A percentile compares a stretch with the other conserved stretches of the same genome.
phyloP scores from a whole-genome alignment of 306 rosid genomes.

The Casuarina glauca region DNA sequence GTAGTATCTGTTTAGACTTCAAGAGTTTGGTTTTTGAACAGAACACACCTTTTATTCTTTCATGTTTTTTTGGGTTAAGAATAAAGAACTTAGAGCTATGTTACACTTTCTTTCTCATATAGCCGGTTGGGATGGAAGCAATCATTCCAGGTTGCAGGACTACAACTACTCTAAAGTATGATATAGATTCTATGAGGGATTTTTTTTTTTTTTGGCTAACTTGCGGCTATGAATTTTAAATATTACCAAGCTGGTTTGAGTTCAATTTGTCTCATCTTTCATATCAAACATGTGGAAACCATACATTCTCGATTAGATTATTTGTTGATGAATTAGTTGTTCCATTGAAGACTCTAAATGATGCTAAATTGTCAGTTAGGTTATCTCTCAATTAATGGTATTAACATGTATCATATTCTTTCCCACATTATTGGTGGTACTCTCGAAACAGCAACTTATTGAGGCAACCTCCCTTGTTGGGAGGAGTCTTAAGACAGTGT shows the following conservation, averaged over 20 bases:
- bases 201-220: background rate
- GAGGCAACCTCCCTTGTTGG: background rate
- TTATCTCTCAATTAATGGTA: background rate
- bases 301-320: background rate
- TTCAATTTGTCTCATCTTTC: background rate
- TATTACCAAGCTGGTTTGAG: background rate
- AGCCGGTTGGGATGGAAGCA: conserved; percentile 25
- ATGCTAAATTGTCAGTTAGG: too few relatives aligned
- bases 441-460: background rate
- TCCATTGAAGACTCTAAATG: background rate
- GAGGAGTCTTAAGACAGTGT: background rate
- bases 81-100: too few relatives aligned
- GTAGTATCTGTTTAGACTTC: too few relatives aligned
- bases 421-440: background rate
- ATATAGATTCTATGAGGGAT: conserved; percentile 4
- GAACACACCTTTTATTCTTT: too few relatives aligned
- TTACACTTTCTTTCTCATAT: conserved; percentile 4
- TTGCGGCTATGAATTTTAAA: background rate
- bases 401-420: background rate
- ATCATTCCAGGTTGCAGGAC: conserved; percentile 13
- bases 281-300: background rate
- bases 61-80: too few relatives aligned
- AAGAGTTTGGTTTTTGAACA: too few relatives aligned
- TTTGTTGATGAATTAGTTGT: background rate
- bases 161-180: background rate